Conservation (phyloP, 805 yeast species). For the Candida boidinii region DNA sequence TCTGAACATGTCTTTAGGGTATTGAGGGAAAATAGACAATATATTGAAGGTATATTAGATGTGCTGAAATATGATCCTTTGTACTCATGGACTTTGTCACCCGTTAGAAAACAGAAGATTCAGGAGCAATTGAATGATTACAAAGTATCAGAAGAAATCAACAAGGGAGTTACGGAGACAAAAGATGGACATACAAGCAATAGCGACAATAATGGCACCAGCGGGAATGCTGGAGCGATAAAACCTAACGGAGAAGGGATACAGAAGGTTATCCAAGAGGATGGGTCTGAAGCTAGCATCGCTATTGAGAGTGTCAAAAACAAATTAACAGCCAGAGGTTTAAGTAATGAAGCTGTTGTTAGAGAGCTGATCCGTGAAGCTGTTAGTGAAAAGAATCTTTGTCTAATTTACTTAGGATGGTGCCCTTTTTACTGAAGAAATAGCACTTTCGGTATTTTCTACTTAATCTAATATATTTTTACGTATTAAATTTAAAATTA, state of each 20-base stretch:
- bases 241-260: slow-evolving; percentile 2
- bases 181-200: not conserved
- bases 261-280: slow-evolving; percentile 23
- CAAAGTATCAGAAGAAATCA: slow-evolving; percentile 3
- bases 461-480: too few species aligned
- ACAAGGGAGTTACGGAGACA: not conserved
- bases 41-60: slow-evolving; percentile 73
- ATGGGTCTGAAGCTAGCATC: slow-evolving; percentile 66
- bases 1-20: slow-evolving; percentile 70
- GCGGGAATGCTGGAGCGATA: not conserved
- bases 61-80: slow-evolving; percentile 89
- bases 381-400: slow-evolving; percentile 53
- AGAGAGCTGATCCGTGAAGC: slow-evolving; percentile 78
- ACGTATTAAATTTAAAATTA: too few species aligned
- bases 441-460: too few species aligned
- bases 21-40: slow-evolving; percentile 54
- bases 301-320: slow-evolving; percentile 68
- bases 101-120: slow-evolving; percentile 48
- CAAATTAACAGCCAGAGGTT: slow-evolving; percentile 56
- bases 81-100: slow-evolving; percentile 85
- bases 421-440: slow-evolving; percentile 57
- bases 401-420: slow-evolving; percentile 80
- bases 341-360: slow-evolving; percentile 79
- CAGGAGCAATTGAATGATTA: slow-evolving; percentile 28
- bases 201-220: not conserved